A percentile compares a stretch with the other conserved stretches of the same genome.
Conservation (phyloP, 352 stramenopile species). For the Pythium guiyangense region DNA sequence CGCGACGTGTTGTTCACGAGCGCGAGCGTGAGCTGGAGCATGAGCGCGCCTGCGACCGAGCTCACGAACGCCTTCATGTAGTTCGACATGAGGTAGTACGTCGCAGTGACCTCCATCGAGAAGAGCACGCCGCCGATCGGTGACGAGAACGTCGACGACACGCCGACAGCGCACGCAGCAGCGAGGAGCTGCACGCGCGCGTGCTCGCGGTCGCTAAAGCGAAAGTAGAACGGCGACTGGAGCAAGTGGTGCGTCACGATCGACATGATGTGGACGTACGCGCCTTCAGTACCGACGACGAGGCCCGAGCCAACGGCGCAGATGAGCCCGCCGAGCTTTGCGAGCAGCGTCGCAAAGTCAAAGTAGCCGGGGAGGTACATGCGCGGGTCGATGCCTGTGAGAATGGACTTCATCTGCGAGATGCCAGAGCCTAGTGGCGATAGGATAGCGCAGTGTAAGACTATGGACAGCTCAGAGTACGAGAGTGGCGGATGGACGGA, state of each 20-base stretch:
- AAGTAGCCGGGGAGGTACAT: constrained; percentile 86
- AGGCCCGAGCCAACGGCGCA: constrained; percentile 93
- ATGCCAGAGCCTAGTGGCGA: constrained; percentile 50
- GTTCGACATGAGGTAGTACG: constrained; percentile 88
- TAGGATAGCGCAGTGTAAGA: neutral
- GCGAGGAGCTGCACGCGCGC: constrained; percentile 86
- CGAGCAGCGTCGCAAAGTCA: constrained; percentile 75
- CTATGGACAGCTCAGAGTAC: neutral
- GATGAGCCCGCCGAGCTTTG: constrained; percentile 91
- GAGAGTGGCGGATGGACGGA: neutral
- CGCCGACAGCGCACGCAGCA: constrained; percentile 89
- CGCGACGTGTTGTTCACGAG: constrained; percentile 50
- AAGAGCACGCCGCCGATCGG: constrained; percentile 94
- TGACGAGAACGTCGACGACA: constrained; percentile 91
- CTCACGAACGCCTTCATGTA: constrained; percentile 90
- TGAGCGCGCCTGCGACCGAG: constrained; percentile 67
- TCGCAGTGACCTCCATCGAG: constrained; percentile 91
- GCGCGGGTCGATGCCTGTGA: constrained; percentile 75
- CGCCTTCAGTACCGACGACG: constrained; percentile 96
- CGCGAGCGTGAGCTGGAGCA: constrained; percentile 68
- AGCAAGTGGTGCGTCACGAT: constrained; percentile 91
- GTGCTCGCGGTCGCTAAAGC: constrained; percentile 74
- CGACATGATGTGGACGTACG: constrained; percentile 97
- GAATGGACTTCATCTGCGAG: constrained; percentile 88
- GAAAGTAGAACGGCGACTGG: constrained; percentile 58